These are phyloP conservation scores for Fraxinus angustifolia DNA, from an alignment of 305 asterid species.

Conservation along the genomic window DNA sequence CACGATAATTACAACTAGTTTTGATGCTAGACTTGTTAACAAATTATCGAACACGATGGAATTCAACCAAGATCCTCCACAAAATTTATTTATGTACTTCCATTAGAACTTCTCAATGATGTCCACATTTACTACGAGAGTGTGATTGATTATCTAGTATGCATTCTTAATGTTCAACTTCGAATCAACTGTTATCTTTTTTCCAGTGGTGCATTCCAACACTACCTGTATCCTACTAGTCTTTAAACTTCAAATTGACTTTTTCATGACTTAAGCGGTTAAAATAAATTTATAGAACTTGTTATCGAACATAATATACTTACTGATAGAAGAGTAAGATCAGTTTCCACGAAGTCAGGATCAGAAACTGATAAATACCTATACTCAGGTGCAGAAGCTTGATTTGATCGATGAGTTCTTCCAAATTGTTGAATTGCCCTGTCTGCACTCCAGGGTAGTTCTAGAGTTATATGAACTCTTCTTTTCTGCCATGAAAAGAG, in stretches of 20 bases:
- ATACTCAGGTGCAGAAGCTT: slow-evolving; percentile 96
- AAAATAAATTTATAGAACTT: slow-evolving; percentile 1
- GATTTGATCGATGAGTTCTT: slow-evolving; percentile 97
- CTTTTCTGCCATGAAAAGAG: slow-evolving; percentile 65
- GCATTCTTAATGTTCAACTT: background rate
- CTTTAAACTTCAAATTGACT: slow-evolving; percentile 1
- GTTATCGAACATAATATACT: background rate
- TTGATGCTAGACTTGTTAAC: slow-evolving; percentile 4
- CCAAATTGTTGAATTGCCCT: slow-evolving; percentile 99
- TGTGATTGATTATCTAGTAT: background rate
- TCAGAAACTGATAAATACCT: slow-evolving; percentile 47
- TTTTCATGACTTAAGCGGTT: background rate
- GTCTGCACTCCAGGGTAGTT: slow-evolving; percentile 99
- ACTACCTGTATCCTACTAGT: background rate
- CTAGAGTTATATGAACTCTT: slow-evolving; percentile 92
- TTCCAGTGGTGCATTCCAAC: background rate
- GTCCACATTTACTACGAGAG: background rate
- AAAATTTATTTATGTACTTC: background rate
- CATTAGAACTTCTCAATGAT: background rate
- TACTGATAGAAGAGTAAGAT: background rate
- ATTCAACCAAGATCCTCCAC: background rate
- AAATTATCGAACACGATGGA: slow-evolving; percentile 4
- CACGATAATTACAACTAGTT: slow-evolving; percentile 2
- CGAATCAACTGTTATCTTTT: background rate
- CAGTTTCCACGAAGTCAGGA: slow-evolving; percentile 9